Evolutionary conservation across 257 asterid genomes (phyloP), one percentile per base, ranked within the genome.

Genomic region (Plantago elongata): DNA sequence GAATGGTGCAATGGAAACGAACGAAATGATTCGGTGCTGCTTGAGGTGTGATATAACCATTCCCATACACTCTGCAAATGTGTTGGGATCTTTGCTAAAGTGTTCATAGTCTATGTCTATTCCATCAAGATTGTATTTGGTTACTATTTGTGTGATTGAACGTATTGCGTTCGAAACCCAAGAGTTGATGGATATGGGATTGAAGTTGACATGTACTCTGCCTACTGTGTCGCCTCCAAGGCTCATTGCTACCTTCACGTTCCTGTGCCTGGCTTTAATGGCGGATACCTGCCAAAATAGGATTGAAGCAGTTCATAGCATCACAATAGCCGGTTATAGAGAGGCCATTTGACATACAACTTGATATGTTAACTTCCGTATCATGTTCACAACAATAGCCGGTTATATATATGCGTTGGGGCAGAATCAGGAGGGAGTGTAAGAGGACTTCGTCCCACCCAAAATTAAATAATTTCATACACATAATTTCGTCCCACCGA

Each of bases 151-250:
- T 0, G 94, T 83, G 0, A 89, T 71, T 12, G 95, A 86, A 14
- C 83, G 54, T 3, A 89, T 89, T 15, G 94, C 94, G 49, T 89
- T 89, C 37, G 95, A 79, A 42, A 87, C 77, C 97, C 95, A 89
- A 1, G 89, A 73, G 9, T 66, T 68, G 0, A 75, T 66, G 0
- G 88, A 76, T 0, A 82, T 46, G 6, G 94, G 92, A 13, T 78
- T 58, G 84, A 89, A 89, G 34, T 65, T 74, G 9, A 84, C 97
- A 10, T 4, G 52, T 27, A 65, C 78, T 9, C 62, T 58, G 9
- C 84, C 84, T 0, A 81, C 84, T 13, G 72, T 76, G 68, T 87
- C 95, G 3, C 97, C 97, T n/a, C 97, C 95, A 12, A 90, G 14
- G 60, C 95, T 84, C 22, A 87, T 51, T 0, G 84, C 91, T 0